Evolutionary conservation across 2,329 filamentous ascomycete species (phyloP), one percentile per base, ranked within the genome.

Genomic region (Colletotrichum sp.): DNA sequence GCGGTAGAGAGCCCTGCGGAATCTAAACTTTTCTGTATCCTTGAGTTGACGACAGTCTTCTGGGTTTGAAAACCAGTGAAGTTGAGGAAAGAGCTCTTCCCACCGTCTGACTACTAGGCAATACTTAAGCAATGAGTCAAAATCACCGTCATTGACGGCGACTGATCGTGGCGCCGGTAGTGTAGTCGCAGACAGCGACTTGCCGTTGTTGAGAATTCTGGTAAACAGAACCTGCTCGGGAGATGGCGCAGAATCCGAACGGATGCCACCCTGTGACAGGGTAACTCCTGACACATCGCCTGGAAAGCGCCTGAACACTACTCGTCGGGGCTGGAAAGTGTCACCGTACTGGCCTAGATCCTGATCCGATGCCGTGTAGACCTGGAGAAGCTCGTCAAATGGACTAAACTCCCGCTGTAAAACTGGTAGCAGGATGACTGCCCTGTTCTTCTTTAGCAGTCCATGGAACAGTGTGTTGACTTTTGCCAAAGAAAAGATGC

Each of bases 1-100:
- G 36, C 85, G 82, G 67, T 89, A 90, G 34, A 91, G 80, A 1
- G 88, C 89, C 76, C 85, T 85, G 7, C 90, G 86, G 67, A 91
- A 84, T 64, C 89, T 86, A n/a, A 81, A 77, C 32, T 84, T 83
- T 79, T 92, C 90, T 30, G 84, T 81, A 0, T 80, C 68, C 9
- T 81, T 81, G 8, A 91, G 83, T 48, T 83, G 84, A 18, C 90
- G 86, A 55, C 88, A 86, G 64, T 88, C 82, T 71, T 87, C 86
- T 1, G 86, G 85, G 12, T 84, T 80, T 3, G 87, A 83, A 77
- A 89, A 88, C 87, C 88, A 89, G 70, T 85, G 83, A 79, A 89
- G 83, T 71, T 85, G 85, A 6, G 85, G 85, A 63, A 87, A 86
- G 3, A 86, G 77, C 36, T 81, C 81, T 77, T 86, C 84, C 85